A percentile compares a stretch with the other conserved stretches of the same genome.
phyloP scores from a whole-genome alignment of 2,329 filamentous ascomycete genomes.

The Nectriaceae sp. region DNA sequence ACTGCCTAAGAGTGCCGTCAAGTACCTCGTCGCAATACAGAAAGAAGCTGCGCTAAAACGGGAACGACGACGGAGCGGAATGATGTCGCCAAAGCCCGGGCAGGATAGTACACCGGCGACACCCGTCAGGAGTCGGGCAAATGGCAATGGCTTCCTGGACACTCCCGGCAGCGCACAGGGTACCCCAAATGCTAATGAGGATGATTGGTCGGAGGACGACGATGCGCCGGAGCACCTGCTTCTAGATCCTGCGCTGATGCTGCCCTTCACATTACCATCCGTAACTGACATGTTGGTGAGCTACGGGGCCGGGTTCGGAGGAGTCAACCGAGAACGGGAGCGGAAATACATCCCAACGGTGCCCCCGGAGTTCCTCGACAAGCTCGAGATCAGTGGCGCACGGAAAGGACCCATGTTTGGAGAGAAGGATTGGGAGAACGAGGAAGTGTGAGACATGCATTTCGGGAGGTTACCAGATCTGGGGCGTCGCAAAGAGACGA shows the following conservation, averaged over 20 bases:
- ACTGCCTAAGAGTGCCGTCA: slow-evolving; percentile 82
- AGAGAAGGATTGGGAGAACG: slow-evolving; percentile 68
- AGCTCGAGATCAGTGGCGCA: slow-evolving; percentile 68
- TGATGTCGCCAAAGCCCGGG: slow-evolving; percentile 39
- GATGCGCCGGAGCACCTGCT: slow-evolving; percentile 75
- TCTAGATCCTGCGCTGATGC: slow-evolving; percentile 85
- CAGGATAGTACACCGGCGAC: slow-evolving; percentile 45
- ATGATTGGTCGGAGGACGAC: slow-evolving; percentile 55
- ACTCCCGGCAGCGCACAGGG: slow-evolving; percentile 43
- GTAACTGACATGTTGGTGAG: slow-evolving; percentile 97
- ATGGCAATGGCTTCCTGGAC: slow-evolving; percentile 45
- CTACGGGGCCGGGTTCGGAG: slow-evolving; percentile 93
- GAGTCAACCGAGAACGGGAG: slow-evolving; percentile 86
- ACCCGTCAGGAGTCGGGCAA: slow-evolving; percentile 42
- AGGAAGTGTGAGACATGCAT: slow-evolving; percentile 43
- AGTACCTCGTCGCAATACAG: slow-evolving; percentile 80
- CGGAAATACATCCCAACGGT: slow-evolving; percentile 95
- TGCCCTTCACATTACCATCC: slow-evolving; percentile 93
- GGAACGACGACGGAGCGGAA: slow-evolving; percentile 52
- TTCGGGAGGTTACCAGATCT: background rate
- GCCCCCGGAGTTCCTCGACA: slow-evolving; percentile 88
- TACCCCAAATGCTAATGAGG: slow-evolving; percentile 38
- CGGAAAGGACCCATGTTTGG: slow-evolving; percentile 58
- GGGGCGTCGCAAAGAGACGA: slow-evolving; percentile 1
- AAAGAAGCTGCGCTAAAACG: slow-evolving; percentile 68